phyloP scores from a whole-genome alignment of 441 rosid genomes.

The Jatropha podagrica region DNA sequence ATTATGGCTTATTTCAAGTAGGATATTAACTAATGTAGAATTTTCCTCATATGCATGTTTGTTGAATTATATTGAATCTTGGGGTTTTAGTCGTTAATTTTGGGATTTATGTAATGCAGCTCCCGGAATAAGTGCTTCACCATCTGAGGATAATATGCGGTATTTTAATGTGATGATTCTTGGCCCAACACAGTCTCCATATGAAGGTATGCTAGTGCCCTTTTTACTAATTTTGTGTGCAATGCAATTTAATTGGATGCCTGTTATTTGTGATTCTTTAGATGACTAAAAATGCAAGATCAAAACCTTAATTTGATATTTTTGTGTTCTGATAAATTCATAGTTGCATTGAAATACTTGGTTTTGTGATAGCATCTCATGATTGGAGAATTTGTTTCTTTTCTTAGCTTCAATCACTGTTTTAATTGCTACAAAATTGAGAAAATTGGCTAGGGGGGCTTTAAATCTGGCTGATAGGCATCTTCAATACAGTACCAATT shows the following conservation, averaged over 20 bases:
- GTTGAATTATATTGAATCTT: not conserved
- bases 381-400: not conserved
- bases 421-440: not conserved
- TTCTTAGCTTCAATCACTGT: not conserved
- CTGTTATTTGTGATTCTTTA: not conserved
- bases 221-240: not conserved
- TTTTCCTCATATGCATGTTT: not conserved
- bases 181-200: constrained; percentile 97
- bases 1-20: not conserved
- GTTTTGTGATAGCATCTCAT: not conserved
- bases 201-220: constrained; percentile 60
- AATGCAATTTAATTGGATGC: not conserved
- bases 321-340: too few relatives aligned
- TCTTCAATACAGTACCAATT: not conserved
- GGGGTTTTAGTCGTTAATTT: constrained; percentile 2
- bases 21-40: not conserved
- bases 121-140: constrained; percentile 97
- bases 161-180: constrained; percentile 98
- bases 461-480: not conserved
- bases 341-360: not conserved
- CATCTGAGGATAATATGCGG: constrained; percentile 96
- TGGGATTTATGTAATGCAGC: constrained; percentile 42
- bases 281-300: not conserved
- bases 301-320: not conserved
- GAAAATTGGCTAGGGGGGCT: not conserved